Percentiles rank a stretch among this genome's conserved stretches.
These are phyloP conservation scores for Colletotrichum coccodes DNA, from an alignment of 2,329 filamentous ascomycete genomes.

Conservation along the genomic window DNA sequence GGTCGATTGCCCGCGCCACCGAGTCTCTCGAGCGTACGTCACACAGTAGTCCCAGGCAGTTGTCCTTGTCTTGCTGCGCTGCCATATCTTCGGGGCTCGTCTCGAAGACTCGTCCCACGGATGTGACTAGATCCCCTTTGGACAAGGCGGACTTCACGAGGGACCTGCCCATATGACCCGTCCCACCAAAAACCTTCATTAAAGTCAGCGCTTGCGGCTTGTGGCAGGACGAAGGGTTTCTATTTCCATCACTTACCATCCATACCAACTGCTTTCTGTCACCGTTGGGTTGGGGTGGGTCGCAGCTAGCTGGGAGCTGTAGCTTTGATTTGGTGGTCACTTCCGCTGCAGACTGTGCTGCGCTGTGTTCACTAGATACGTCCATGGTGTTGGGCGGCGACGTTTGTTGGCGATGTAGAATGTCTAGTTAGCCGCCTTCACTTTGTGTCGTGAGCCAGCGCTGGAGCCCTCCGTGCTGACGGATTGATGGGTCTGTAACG, in stretches of 20 bases:
- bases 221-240: constrained; percentile 1
- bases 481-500: background rate
- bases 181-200: constrained; percentile 86
- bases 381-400: constrained; percentile 7
- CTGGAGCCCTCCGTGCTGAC: background rate
- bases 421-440: no score
- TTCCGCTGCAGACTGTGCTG: constrained; percentile 11
- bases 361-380: constrained; percentile 21
- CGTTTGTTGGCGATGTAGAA: background rate
- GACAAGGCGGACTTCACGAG: constrained; percentile 84
- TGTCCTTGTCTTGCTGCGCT: constrained; percentile 70
- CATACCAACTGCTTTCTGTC: constrained; percentile 83
- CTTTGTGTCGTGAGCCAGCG: background rate
- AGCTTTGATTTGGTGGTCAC: constrained; percentile 46
- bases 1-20: constrained; percentile 76
- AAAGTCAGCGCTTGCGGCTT: background rate
- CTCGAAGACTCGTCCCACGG: constrained; percentile 86
- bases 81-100: constrained; percentile 77
- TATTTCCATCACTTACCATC: constrained; percentile 71
- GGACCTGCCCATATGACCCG: constrained; percentile 95
- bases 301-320: constrained; percentile 83
- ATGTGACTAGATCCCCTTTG: constrained; percentile 85
- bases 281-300: constrained; percentile 79
- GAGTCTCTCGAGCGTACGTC: constrained; percentile 88
- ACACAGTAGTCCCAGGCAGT: constrained; percentile 84